A percentile compares a stretch with the other conserved stretches of the same genome.
Conservation (phyloP, 441 rosid genomes). For the Biscutella laevigata region DNA sequence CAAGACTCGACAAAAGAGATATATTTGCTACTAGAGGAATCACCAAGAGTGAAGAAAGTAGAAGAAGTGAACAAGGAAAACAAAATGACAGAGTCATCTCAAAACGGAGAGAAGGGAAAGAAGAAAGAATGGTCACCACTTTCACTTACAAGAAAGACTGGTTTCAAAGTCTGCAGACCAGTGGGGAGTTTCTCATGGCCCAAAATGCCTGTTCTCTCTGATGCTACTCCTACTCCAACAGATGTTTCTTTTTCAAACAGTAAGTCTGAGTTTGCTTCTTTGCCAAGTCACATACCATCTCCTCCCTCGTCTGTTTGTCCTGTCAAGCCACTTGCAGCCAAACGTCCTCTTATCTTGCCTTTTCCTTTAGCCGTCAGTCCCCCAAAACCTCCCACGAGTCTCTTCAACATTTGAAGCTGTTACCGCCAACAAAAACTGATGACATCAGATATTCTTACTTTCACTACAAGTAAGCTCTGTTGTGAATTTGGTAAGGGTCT, state of each 20-base stretch:
- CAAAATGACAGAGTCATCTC: neutral
- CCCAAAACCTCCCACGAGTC: slow-evolving; percentile 31
- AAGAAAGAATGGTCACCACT: slow-evolving; percentile 25
- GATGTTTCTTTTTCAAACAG: slow-evolving; percentile 34
- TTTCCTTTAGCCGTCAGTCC: slow-evolving; percentile 20
- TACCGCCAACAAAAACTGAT: neutral
- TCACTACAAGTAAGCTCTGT: slow-evolving; percentile 11
- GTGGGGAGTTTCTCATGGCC: slow-evolving; percentile 76
- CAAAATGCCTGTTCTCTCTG: slow-evolving; percentile 29
- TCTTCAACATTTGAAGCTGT: slow-evolving; percentile 20
- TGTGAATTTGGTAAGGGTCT: neutral
- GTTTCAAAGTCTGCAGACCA: slow-evolving; percentile 81
- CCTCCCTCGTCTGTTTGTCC: slow-evolving; percentile 31
- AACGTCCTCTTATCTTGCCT: slow-evolving; percentile 21
- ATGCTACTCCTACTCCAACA: slow-evolving; percentile 37
- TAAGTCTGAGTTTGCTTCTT: slow-evolving; percentile 14
- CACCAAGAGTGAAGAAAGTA: slow-evolving; percentile 12
- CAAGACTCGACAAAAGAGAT: slow-evolving; percentile 23
- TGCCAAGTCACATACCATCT: slow-evolving; percentile 14
- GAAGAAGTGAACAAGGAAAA: slow-evolving; percentile 19
- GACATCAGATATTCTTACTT: slow-evolving; percentile 16
- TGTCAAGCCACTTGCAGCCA: slow-evolving; percentile 53
- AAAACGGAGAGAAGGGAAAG: slow-evolving; percentile 26
- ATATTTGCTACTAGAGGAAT: slow-evolving; percentile 16
- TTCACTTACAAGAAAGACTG: slow-evolving; percentile 60